Conservation (phyloP, 495 filamentous ascomycete species). For the Aspergillus funiculosus region DNA sequence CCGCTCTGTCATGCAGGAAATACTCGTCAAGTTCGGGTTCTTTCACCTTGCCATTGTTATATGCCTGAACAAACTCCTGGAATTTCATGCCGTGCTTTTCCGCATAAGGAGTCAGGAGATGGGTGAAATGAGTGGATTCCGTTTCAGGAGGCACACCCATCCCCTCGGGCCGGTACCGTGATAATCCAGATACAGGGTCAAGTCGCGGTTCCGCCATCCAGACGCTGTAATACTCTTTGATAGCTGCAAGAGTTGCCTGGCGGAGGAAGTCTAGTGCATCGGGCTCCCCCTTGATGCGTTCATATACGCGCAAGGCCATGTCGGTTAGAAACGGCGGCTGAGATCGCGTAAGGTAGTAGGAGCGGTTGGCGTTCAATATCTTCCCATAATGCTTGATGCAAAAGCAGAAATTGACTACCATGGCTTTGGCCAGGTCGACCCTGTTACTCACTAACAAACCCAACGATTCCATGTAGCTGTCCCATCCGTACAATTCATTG, state of each 20-base stretch:
- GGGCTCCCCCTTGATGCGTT: constrained; percentile 76
- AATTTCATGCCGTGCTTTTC: constrained; percentile 78
- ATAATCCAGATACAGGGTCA: constrained; percentile 76
- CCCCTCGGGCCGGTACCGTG: constrained; percentile 83
- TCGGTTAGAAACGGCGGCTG: constrained; percentile 97
- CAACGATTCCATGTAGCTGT: constrained; percentile 93
- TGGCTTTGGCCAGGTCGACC: constrained; percentile 78
- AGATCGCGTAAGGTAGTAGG: constrained; percentile 88
- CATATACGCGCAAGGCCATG: constrained; percentile 87
- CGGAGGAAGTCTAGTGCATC: constrained; percentile 72
- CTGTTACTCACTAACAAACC: constrained; percentile 77
- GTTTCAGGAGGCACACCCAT: constrained; percentile 90
- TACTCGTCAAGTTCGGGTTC: constrained; percentile 92
- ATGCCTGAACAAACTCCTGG: constrained; percentile 74
- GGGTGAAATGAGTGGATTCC: constrained; percentile 79
- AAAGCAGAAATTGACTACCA: constrained; percentile 95
- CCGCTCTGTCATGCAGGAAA: constrained; percentile 89
- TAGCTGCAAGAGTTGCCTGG: constrained; percentile 75
- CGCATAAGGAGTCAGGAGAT: constrained; percentile 80
- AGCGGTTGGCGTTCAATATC: constrained; percentile 91
- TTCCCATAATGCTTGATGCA: constrained; percentile 98
- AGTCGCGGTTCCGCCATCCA: constrained; percentile 79
- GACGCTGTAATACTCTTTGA: constrained; percentile 92
- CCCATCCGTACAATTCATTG: constrained; percentile 97
- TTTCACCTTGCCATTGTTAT: constrained; percentile 68